These are phyloP conservation scores for Paecilomyces dactylethromorphus DNA, from an alignment of 2,329 filamentous ascomycete genomes.

Conservation along the genomic window DNA sequence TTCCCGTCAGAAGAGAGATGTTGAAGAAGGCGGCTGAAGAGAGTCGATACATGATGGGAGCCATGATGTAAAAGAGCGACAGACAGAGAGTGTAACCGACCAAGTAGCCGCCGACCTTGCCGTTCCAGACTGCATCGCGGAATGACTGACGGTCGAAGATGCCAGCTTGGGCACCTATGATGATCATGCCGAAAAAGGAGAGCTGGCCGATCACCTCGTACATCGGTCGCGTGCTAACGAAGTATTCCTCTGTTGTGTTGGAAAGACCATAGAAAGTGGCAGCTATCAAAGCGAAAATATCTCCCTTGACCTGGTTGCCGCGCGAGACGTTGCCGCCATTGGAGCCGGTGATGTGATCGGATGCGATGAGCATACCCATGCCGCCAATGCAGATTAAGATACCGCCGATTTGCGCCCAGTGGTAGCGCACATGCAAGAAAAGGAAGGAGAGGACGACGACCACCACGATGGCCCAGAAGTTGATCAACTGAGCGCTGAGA, in stretches of 20 bases:
- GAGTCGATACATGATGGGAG: conserved; percentile 82
- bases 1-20: conserved; percentile 85
- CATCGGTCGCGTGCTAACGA: conserved; percentile 76
- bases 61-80: conserved; percentile 77
- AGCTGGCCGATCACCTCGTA: conserved; percentile 93
- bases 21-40: conserved; percentile 93
- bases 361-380: conserved; percentile 78
- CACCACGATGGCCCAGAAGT: conserved; percentile 96
- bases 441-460: conserved; percentile 80
- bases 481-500: conserved; percentile 87
- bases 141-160: conserved; percentile 85
- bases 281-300: conserved; percentile 83
- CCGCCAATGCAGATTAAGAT: conserved; percentile 89
- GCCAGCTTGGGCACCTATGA: conserved; percentile 83
- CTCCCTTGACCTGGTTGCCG: conserved; percentile 75
- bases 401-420: conserved; percentile 73
- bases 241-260: conserved; percentile 92
- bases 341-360: conserved; percentile 72
- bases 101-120: conserved; percentile 69
- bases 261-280: conserved; percentile 85
- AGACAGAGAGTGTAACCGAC: conserved; percentile 84
- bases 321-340: conserved; percentile 56
- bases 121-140: conserved; percentile 57
- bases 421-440: conserved; percentile 83
- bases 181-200: conserved; percentile 77